Evolutionary conservation across 306 rosid genomes (phyloP), one percentile per base, ranked within the genome.

Genomic region (Lathyrus sativus): DNA sequence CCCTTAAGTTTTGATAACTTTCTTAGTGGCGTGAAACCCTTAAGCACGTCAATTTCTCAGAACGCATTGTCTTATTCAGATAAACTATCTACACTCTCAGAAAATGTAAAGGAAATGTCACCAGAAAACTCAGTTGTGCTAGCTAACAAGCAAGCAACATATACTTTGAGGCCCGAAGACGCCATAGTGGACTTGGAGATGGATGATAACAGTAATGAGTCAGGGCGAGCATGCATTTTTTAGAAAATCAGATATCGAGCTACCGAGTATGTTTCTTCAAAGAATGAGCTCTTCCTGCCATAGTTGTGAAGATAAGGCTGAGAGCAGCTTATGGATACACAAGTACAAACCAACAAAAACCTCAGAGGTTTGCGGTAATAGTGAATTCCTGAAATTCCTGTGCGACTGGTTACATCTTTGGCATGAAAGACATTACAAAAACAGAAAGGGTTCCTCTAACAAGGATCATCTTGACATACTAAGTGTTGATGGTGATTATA

Each of bases 311-410:
- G 62, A 68, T 41, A 83, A 78, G 75, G 65, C 83, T 26, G 76
- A 73, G 71, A 58, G 81, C 70, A 74, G 83, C 75, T 72, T 88
- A 78, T 92, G 98, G 98, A 80, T 79, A 10, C 45, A 85, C 18
- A 86, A 85, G 69, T 92, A 92, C 83, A 91, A 79, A 79, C 98
- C 98, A 71, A 79, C 68, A 76, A 89, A 65, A 73, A 89, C 90
- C n/a, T 26, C 10, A 37, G 93, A 90, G 96, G 89, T 92, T 14
- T 92, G 98, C 53, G 96, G 98, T 35, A 92, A 90, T 58, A 75
- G 63, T 49, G 91, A 88, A 75, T 79, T 89, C 65, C 83, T 92
- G 48, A 88, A 82, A 45, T 74, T 84, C 77, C 56, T 92, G 81
- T 72, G 82, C 42, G 84, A 80, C 73, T 92, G 98, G 98, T 84